Evolutionary conservation across 179 eudicot genomes (phyloP).

Genomic region (Nepenthes alata): DNA sequence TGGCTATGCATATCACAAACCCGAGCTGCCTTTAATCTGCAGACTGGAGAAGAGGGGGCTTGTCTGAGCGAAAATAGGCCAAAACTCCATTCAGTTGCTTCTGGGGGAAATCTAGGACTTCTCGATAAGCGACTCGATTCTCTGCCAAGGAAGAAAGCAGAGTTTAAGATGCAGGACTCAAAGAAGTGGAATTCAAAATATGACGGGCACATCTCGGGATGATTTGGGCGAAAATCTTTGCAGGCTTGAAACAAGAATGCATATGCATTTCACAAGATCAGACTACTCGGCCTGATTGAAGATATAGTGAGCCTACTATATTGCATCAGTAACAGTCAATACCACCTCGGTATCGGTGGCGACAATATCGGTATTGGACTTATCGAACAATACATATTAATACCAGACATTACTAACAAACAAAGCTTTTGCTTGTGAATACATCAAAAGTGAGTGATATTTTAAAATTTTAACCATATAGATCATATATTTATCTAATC

Average conservation of each 20-base stretch:
- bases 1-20: too few relatives aligned
- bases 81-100: slow-evolving; percentile 11
- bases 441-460: too few relatives aligned
- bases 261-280: background rate
- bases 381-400: too few relatives aligned
- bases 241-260: background rate
- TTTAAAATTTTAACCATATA: too few relatives aligned
- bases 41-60: background rate
- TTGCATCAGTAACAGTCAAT: too few relatives aligned
- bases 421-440: too few relatives aligned
- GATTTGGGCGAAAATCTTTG: background rate
- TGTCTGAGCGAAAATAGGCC: background rate
- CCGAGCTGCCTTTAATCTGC: background rate
- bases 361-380: too few relatives aligned
- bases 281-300: too few relatives aligned
- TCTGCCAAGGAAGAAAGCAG: slow-evolving; percentile 30
- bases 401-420: too few relatives aligned
- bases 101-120: slow-evolving; percentile 20
- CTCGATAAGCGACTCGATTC: slow-evolving; percentile 53
- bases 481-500: too few relatives aligned
- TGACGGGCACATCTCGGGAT: background rate
- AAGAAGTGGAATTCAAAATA: slow-evolving; percentile 1
- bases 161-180: background rate
- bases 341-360: too few relatives aligned
- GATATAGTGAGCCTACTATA: too few relatives aligned